Evolutionary conservation across 768 basidiomycete genomes (phyloP), one percentile per base, ranked within the genome.

Genomic region (Tricholoma sp.): DNA sequence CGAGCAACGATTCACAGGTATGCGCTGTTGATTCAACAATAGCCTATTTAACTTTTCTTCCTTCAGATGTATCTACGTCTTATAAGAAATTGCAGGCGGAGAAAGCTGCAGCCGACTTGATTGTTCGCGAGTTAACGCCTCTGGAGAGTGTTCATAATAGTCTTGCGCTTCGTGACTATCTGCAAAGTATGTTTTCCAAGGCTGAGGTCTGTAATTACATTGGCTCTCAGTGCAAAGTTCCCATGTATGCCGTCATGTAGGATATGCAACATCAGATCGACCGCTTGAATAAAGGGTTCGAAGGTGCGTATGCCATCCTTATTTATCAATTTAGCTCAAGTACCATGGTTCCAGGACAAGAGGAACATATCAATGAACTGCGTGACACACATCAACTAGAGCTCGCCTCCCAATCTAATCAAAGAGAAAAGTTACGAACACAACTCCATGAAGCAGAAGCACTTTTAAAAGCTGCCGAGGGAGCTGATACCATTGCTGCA

Each of bases 351-450:
- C 39, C 61, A 96, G 94, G 85, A 12, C 92, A 96, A 73, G 91
- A 91, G 54, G 85, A 84, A 52, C 88, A 88, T 7, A 78, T 93
- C 10, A 88, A 90, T 60, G 94, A 97, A 66, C 74, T 98, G 0
- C 85, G 85, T 34, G 90, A 94, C 59, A 91, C 84, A 6, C 94
- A 96, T 65, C 80, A 78, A 12, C 76, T 91, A 8, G 94, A 96
- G 70, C 83, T 82, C 11, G 69, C 79, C n/a, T 94, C 93, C 12
- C 89, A 89, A 59, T 83, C 81, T 3, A 81, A 86, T 39, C 84
- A 89, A 59, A 83, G 93, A 44, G 83, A 87, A 60, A 80, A 80
- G 37, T 75, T 97, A 37, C 82, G 80, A 37, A 76, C 75, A 11
- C 89, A 94, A 60, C 67, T 93, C 6, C 71, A 72, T 13, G 88